Conservation (phyloP, 768 basidiomycete species). For the Hericium erinaceus region DNA sequence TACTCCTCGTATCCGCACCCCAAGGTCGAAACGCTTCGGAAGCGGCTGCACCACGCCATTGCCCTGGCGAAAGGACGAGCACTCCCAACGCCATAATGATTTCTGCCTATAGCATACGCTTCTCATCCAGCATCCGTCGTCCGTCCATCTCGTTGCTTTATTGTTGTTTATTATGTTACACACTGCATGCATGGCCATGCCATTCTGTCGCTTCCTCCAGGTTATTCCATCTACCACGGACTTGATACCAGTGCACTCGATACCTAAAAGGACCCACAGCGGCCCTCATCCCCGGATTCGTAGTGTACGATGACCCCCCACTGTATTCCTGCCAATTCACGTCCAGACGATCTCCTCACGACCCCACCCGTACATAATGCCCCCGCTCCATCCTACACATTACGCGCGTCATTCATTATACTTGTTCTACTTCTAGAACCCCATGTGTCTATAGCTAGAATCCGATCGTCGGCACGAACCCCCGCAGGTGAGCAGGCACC, state of each 20-base stretch:
- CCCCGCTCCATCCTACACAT: neutral
- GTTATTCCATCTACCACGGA: neutral
- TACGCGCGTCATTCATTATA: neutral
- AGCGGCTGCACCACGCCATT: slow-evolving; percentile 49
- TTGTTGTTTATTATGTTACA: neutral
- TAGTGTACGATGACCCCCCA: neutral
- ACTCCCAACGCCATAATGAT: neutral
- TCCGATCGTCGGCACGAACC: slow-evolving; percentile 12
- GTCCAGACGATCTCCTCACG: neutral
- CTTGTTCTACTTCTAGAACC: neutral
- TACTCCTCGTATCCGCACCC: slow-evolving; percentile 39
- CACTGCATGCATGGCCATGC: too few relatives aligned
- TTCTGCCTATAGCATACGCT: neutral
- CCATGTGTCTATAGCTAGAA: neutral
- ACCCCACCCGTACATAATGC: neutral
- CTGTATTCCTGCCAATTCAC: neutral
- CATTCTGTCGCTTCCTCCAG: too few relatives aligned
- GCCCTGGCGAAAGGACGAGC: slow-evolving; percentile 7
- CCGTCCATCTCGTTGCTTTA: neutral
- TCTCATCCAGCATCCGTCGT: neutral
- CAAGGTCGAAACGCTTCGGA: slow-evolving; percentile 35
- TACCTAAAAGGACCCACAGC: neutral
- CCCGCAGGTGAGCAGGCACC: slow-evolving; percentile 11
- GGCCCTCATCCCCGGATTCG: neutral
- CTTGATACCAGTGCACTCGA: neutral